Base-by-base conservation (phyloP, 2,329 filamentous ascomycete species). In the Xylariaceae sp. region DNA sequence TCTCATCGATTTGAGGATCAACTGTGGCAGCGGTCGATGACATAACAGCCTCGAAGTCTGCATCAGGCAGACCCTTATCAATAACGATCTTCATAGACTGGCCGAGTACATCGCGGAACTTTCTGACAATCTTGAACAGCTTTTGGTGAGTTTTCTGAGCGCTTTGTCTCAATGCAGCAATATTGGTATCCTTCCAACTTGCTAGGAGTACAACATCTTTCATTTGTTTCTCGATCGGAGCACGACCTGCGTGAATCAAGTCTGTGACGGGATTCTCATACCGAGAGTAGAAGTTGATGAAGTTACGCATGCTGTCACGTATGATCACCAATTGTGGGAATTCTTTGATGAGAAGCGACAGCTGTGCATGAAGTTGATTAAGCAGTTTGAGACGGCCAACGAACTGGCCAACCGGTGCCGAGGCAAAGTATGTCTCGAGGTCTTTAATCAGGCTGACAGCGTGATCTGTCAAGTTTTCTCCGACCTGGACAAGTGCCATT, bases 181-280 rank as follows among this genome's bases (percentile, higher is more conserved):
- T 94, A 59, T 97, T 98, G 19, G 88, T 95, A 57, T 98, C 93
- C 64, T 95, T 96, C 94, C 94, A 98, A 65, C 90, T 96, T 6
- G 91, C 90, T 57, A 98, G 73, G 42, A 95, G 81, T 14, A 98
- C 78, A n/a, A 96, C 83, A 56, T 97, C 88, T 63, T 86, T 92
- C 77, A 97, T 88, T 46, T 89, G 83, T 67, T 90, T 95, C 64
- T 97, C 92, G n/a, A 97, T 75, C 0, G 77, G 74, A 6, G 75
- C 71, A 44, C 89, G 81, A n/a, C 84, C 86, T 36, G 79, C 80
- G 17, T 70, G 69, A 27, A 96, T 76, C 1, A 75, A 69, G 50
- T 88, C 83, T 11, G 75, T 68, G 6, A 91, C 80, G 5, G 78
- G 70, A 46, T 74, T 72, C 59, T 85, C 79, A 57, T 88, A 95